Base-by-base conservation (phyloP, 495 filamentous ascomycete genomes). In the Talaromyces stipitatus region DNA sequence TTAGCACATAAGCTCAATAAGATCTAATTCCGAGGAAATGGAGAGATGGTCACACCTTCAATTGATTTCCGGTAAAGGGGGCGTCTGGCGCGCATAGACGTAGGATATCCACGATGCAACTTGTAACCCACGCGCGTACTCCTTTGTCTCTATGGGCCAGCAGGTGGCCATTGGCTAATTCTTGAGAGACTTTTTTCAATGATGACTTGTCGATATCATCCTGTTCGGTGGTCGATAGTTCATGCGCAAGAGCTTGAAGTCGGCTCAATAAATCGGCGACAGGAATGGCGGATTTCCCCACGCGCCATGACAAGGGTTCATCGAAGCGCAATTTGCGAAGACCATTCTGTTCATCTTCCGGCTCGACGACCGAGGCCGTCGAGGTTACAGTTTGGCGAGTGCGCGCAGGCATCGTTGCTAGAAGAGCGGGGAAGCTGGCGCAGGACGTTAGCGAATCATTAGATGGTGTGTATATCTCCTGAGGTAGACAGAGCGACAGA, bases 51-150 rank as follows among this genome's bases (percentile, higher is more conserved):
- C 47, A 61, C 66, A 95, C 92, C 88, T 94, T 96, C 27, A 99
- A 77, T 71, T 97, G 92, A 51, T 85, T 81, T 27, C 78, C 83
- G 9, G 90, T 96, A 72, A 95, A 97, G 10, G 94, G 94, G 70
- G 94, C 94, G 81, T 97, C 85, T 4, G 94, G 94, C 28, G 94
- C 94, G 75, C 91, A 96, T 26, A 99, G 78, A 63, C 89, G 83
- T 69, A 99, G 82, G 55, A 99, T 89, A 68, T 99, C 95, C 41
- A 96, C 91, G 62, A 97, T 77, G 67, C 91, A 97, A 66, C 88
- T 89, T 11, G 90, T 85, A 38, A 88, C 83, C 77, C 86, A 95
- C 16, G 95, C 94, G 60, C 86, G 84, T 23, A 99, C 92, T 11
- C 94, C 94, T 56, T 83, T 86, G 67, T 99, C 95, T 73, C 95